Percentiles rank a stretch among this genome's conserved stretches.
phyloP scores from a whole-genome alignment of 129 eudicot genomes.

The Chrysanthemum seticuspe region DNA sequence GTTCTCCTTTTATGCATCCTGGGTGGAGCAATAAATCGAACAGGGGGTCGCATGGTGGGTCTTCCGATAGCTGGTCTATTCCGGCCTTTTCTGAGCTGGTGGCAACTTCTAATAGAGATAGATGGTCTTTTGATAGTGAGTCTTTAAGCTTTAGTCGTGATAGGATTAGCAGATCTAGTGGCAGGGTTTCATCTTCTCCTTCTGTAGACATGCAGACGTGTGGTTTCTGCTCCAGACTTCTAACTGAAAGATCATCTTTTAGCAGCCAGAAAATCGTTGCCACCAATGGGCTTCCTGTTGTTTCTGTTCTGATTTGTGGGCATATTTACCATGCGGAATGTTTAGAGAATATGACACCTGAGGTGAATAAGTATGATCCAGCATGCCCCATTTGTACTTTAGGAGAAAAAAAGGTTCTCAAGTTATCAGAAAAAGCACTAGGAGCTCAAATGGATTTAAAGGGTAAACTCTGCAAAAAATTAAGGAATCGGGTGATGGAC shows the following conservation, averaged over 20 bases:
- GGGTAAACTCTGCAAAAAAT: slow-evolving; percentile 51
- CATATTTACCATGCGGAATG: slow-evolving; percentile 98
- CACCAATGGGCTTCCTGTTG: slow-evolving; percentile 66
- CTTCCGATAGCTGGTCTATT: slow-evolving; percentile 75
- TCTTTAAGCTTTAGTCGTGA: slow-evolving; percentile 52
- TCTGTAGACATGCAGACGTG: slow-evolving; percentile 61
- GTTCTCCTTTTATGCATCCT: slow-evolving; percentile 48
- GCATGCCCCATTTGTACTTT: slow-evolving; percentile 91
- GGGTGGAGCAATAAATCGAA: slow-evolving; percentile 65
- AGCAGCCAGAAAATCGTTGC: slow-evolving; percentile 61
- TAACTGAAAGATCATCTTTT: slow-evolving; percentile 75
- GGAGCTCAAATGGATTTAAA: slow-evolving; percentile 60
- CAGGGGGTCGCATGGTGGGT: slow-evolving; percentile 69
- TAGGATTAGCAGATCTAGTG: slow-evolving; percentile 52
- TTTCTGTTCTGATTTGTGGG: slow-evolving; percentile 76
- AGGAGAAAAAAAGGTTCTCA: slow-evolving; percentile 71
- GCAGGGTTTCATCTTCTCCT: slow-evolving; percentile 49
- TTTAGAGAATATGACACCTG: slow-evolving; percentile 84
- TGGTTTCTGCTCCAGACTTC: slow-evolving; percentile 79
- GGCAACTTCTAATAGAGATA: slow-evolving; percentile 43
- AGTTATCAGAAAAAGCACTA: slow-evolving; percentile 65
- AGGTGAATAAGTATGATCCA: slow-evolving; percentile 79
- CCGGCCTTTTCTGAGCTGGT: no score
- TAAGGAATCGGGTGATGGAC: slow-evolving; percentile 52
- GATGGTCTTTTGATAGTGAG: slow-evolving; percentile 94